Percentiles rank a stretch among this genome's conserved stretches.
phyloP scores from a whole-genome alignment of 352 stramenopile species.

The Phytophthora palmivora region DNA sequence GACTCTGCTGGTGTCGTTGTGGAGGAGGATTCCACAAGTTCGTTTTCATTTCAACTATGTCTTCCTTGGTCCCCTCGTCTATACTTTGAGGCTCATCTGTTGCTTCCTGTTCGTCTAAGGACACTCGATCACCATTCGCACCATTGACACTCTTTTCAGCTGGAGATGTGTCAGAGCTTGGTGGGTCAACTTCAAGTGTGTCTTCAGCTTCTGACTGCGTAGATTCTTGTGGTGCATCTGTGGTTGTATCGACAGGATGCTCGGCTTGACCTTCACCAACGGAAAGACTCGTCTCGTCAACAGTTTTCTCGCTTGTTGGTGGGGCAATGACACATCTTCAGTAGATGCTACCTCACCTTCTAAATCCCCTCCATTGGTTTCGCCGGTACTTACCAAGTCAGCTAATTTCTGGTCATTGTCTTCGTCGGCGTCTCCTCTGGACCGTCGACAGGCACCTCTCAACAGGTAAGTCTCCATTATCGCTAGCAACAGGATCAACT shows the following conservation, averaged over 20 bases:
- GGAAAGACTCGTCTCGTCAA: background rate
- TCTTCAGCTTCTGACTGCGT: background rate
- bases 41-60: slow-evolving; percentile 2
- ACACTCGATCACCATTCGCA: background rate
- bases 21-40: background rate
- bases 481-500: slow-evolving; percentile 4
- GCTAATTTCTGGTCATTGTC: background rate
- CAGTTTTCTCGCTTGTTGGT: background rate
- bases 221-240: background rate
- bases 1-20: slow-evolving; percentile 4
- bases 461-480: background rate
- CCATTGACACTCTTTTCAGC: background rate
- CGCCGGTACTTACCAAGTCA: background rate
- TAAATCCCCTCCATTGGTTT: slow-evolving; percentile 3
- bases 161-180: background rate
- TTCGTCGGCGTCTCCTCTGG: background rate
- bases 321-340: background rate
- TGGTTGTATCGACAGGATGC: background rate
- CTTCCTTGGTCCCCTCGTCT: background rate
- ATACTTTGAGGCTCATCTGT: background rate
- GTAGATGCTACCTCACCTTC: background rate
- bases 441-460: slow-evolving; percentile 1
- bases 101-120: slow-evolving; percentile 2
- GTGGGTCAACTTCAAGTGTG: background rate
- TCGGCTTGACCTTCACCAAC: slow-evolving; percentile 4